Percentiles rank a stretch among this genome's conserved stretches.
Evolutionary conservation across 306 rosid genomes (phyloP).

Genomic region (Crotalaria pallida): DNA sequence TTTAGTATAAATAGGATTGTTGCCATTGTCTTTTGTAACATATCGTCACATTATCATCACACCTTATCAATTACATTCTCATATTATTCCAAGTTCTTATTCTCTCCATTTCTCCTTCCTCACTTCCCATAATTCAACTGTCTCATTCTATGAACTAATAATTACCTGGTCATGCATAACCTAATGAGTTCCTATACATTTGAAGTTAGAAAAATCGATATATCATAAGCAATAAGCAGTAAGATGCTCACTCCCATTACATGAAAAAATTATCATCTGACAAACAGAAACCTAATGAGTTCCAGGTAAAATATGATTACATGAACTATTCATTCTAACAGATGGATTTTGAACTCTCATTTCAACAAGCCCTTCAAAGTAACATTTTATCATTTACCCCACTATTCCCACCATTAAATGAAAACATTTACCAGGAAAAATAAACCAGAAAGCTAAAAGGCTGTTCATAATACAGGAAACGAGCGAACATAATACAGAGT

Average conservation of each 20-base stretch:
- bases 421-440: background rate
- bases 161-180: background rate
- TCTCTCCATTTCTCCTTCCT: background rate
- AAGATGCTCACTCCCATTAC: background rate
- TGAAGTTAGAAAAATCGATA: background rate
- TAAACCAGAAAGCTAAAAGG: background rate
- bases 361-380: background rate
- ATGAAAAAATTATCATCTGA: constrained; percentile 5
- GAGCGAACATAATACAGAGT: constrained; percentile 18
- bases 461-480: background rate
- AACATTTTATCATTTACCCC: background rate
- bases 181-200: background rate
- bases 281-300: background rate
- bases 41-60: background rate
- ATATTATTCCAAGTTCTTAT: background rate
- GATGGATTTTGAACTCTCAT: background rate
- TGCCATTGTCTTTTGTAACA: background rate
- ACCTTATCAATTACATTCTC: background rate
- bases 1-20: background rate
- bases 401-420: background rate
- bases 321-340: constrained; percentile 2
- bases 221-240: constrained; percentile 2
- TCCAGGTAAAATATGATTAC: background rate
- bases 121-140: background rate
- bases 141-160: background rate